phyloP scores from a whole-genome alignment of 805 yeast genomes.

The Starmerella stellata region DNA sequence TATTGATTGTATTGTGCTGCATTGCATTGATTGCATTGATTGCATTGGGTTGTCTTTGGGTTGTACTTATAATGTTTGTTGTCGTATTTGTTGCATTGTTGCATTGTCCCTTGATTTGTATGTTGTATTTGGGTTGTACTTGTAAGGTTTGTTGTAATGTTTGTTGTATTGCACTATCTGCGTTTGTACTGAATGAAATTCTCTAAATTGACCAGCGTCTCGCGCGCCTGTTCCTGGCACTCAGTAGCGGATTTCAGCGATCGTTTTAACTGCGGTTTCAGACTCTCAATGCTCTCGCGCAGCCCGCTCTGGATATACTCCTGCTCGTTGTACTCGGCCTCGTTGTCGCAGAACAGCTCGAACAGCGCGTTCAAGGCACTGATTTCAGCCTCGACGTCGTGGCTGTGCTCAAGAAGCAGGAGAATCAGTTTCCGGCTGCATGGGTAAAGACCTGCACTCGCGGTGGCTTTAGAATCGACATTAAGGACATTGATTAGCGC shows the following conservation, averaged over 20 bases:
- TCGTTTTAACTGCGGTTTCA: slow-evolving; percentile 33
- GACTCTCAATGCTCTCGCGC: slow-evolving; percentile 26
- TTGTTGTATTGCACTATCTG: too few relatives aligned
- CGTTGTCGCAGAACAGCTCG: slow-evolving; percentile 64
- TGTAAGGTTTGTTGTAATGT: too few relatives aligned
- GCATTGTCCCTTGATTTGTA: too few relatives aligned
- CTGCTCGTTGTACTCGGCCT: slow-evolving; percentile 41
- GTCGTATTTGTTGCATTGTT: too few relatives aligned
- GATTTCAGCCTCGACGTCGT: slow-evolving; percentile 28
- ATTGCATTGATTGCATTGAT: too few relatives aligned
- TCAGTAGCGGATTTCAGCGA: slow-evolving; percentile 39
- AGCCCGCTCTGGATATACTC: slow-evolving; percentile 38
- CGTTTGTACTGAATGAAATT: slow-evolving; percentile 63
- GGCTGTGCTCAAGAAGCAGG: slow-evolving; percentile 8
- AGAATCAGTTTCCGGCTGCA: slow-evolving; percentile 4
- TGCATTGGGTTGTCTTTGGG: too few relatives aligned
- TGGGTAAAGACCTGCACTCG: not conserved
- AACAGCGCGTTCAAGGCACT: slow-evolving; percentile 50
- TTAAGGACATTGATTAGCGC: slow-evolving; percentile 3
- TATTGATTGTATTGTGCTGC: too few relatives aligned
- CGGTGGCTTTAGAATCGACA: not conserved
- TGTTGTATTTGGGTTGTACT: too few relatives aligned
- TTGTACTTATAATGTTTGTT: too few relatives aligned
- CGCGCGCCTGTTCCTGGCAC: slow-evolving; percentile 47
- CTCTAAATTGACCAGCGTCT: slow-evolving; percentile 44